Evolutionary conservation across 306 rosid species (phyloP).

Genomic region (Trichosanthes cucumerina): DNA sequence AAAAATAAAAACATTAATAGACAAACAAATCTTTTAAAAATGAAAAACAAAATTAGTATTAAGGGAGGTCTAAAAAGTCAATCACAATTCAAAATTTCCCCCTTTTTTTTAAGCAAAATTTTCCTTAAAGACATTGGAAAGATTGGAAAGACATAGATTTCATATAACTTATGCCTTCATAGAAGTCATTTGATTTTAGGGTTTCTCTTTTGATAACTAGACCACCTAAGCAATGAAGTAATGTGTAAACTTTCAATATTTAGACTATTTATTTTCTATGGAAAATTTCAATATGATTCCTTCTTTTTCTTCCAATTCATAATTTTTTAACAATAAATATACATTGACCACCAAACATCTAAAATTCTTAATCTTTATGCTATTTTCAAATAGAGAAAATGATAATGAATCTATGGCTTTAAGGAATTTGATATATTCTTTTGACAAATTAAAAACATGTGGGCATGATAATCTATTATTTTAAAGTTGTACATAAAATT

Average conservation of each 20-base stretch:
- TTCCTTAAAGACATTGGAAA: not conserved
- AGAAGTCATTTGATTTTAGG: not conserved
- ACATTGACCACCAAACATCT: not conserved
- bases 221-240: not conserved
- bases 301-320: not conserved
- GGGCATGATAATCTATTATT: not conserved
- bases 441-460: not conserved
- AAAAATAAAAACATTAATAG: not conserved
- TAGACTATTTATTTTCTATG: not conserved
- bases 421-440: not conserved
- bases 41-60: not conserved
- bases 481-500: not conserved
- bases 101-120: no score
- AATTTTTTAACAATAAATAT: not conserved
- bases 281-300: not conserved
- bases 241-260: not conserved
- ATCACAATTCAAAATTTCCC: not conserved
- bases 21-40: not conserved
- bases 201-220: not conserved
- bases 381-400: not conserved
- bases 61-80: not conserved
- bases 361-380: not conserved
- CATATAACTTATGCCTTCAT: not conserved
- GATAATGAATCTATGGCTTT: not conserved
- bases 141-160: not conserved